Percentiles rank a stretch among this genome's conserved stretches.
phyloP scores from a whole-genome alignment of 2,329 filamentous ascomycete species.

The Parafenestella ontariensis region DNA sequence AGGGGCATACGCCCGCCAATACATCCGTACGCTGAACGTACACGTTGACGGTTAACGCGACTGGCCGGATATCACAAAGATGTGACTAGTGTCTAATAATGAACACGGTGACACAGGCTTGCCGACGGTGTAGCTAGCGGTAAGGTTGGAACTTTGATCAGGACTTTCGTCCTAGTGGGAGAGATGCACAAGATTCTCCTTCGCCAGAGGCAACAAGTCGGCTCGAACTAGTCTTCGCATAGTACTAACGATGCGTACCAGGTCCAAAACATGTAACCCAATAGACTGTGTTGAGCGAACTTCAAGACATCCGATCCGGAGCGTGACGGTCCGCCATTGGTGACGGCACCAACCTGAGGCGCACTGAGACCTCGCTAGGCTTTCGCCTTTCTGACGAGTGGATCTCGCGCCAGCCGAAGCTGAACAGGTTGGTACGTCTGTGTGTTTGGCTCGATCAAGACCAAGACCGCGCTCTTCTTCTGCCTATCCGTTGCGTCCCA shows the following conservation, averaged over 20 bases:
- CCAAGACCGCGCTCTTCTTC: constrained; percentile 49
- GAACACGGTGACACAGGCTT: constrained; percentile 57
- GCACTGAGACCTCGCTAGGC: constrained; percentile 61
- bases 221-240: constrained; percentile 17
- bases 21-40: constrained; percentile 58
- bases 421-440: constrained; percentile 48
- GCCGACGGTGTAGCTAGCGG: constrained; percentile 46
- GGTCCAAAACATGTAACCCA: constrained; percentile 31
- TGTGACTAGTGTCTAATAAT: constrained; percentile 57
- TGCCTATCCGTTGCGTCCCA: constrained; percentile 34
- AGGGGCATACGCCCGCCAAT: constrained; percentile 65
- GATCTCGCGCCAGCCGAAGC: constrained; percentile 47
- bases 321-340: constrained; percentile 47
- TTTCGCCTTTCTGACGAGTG: constrained; percentile 66
- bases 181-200: constrained; percentile 59
- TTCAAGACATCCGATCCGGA: constrained; percentile 42
- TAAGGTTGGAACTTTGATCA: constrained; percentile 53
- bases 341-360: constrained; percentile 41
- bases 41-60: constrained; percentile 71
- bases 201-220: constrained; percentile 21
- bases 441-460: constrained; percentile 51
- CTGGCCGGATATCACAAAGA: constrained; percentile 62
- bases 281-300: constrained; percentile 8
- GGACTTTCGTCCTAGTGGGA: constrained; percentile 50
- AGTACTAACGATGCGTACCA: constrained; percentile 33